A percentile compares a stretch with the other conserved stretches of the same genome.
phyloP scores from a whole-genome alignment of 306 rosid species.

The Rosa rugosa region DNA sequence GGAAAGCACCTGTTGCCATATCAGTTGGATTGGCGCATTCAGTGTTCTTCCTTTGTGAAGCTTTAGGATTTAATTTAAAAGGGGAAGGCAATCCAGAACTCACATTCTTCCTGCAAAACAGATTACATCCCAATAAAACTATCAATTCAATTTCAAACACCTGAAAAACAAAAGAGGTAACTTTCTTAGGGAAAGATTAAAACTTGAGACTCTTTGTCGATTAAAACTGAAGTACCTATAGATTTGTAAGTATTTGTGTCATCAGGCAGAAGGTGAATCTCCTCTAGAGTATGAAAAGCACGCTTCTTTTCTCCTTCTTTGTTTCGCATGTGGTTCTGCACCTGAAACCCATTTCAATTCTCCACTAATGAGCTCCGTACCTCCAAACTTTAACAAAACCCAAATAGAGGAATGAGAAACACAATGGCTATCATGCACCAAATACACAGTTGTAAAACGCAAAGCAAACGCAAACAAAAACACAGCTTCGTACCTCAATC shows the following conservation, averaged over 20 bases:
- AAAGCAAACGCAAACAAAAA: too few relatives aligned
- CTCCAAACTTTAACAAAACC: too few relatives aligned
- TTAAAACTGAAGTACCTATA: conserved; percentile 47
- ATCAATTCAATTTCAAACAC: neutral
- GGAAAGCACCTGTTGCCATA: too few relatives aligned
- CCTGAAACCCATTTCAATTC: conserved; percentile 44
- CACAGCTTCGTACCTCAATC: too few relatives aligned
- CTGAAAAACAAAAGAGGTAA: neutral
- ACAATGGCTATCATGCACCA: too few relatives aligned
- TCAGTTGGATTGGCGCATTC: too few relatives aligned
- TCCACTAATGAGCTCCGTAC: neutral
- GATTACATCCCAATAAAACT: neutral
- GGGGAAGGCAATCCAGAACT: conserved; percentile 41
- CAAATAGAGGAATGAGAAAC: too few relatives aligned
- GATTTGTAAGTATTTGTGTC: conserved; percentile 88
- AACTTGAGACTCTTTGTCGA: neutral
- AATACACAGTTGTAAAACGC: too few relatives aligned
- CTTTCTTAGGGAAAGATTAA: neutral
- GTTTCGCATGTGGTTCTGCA: conserved; percentile 79
- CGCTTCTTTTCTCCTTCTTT: conserved; percentile 96
- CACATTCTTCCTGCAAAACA: conserved; percentile 91
- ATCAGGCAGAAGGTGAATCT: conserved; percentile 71
- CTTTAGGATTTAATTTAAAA: neutral
- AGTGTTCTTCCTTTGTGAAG: too few relatives aligned
- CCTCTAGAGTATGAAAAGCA: conserved; percentile 83